These are phyloP conservation scores for Cyberlindnera samutprakarnensis DNA, from an alignment of 805 yeast genomes.

Conservation along the genomic window DNA sequence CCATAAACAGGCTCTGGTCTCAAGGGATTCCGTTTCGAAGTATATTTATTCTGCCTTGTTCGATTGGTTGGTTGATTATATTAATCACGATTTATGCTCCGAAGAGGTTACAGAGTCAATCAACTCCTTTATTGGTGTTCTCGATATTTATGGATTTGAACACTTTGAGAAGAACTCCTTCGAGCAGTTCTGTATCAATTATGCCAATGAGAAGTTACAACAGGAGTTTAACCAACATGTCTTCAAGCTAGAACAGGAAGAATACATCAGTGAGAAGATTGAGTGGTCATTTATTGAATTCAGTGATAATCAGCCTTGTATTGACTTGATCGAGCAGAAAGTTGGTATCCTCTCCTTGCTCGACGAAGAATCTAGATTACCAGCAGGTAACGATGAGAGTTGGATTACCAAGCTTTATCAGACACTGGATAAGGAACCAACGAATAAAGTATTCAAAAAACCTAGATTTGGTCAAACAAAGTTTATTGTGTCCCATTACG, in stretches of 20 bases:
- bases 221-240: conserved; percentile 98
- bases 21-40: conserved; percentile 95
- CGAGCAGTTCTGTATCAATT: conserved; percentile 95
- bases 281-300: conserved; percentile 97
- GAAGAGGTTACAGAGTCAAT: conserved; percentile 54
- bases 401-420: conserved; percentile 89
- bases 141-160: conserved; percentile 97
- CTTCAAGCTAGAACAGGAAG: conserved; percentile 94
- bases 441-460: conserved; percentile 72
- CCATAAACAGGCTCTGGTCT: conserved; percentile 78
- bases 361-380: conserved; percentile 93
- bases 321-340: conserved; percentile 81
- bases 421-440: conserved; percentile 72
- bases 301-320: conserved; percentile 95
- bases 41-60: conserved; percentile 87
- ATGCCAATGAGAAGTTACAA: conserved; percentile 94
- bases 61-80: conserved; percentile 88
- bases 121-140: conserved; percentile 82
- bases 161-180: conserved; percentile 91
- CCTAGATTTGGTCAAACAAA: conserved; percentile 92
- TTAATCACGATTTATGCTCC: conserved; percentile 76
- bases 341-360: conserved; percentile 81
- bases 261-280: conserved; percentile 83
- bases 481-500: conserved; percentile 88
- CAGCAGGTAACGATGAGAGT: conserved; percentile 86